These are phyloP conservation scores for Epichloe typhina DNA, from an alignment of 2,329 filamentous ascomycete genomes.

Conservation along the genomic window DNA sequence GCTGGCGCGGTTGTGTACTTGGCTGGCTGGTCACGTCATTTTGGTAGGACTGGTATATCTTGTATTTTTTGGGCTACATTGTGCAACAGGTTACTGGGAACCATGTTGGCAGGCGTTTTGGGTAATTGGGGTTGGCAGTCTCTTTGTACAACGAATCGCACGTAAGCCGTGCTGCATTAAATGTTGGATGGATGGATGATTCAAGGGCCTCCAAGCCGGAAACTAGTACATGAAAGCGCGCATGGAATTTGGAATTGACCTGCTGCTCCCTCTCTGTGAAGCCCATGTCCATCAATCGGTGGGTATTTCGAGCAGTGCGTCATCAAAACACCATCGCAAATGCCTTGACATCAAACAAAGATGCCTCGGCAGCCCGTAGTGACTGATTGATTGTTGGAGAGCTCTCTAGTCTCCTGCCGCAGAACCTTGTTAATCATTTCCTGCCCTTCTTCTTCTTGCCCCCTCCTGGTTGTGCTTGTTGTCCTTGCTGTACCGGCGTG, in stretches of 20 bases:
- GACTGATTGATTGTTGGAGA: neutral
- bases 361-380: neutral
- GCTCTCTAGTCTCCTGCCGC: neutral
- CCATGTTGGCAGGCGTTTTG: constrained; percentile 10
- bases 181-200: constrained; percentile 10
- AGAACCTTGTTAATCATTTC: constrained; percentile 28
- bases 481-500: constrained; percentile 13
- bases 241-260: neutral
- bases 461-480: constrained; percentile 18
- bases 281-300: neutral
- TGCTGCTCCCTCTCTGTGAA: neutral
- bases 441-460: constrained; percentile 59
- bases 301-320: neutral
- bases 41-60: neutral
- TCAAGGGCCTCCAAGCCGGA: neutral
- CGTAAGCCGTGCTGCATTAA: neutral
- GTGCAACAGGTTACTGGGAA: constrained; percentile 1
- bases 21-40: neutral
- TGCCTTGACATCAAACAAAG: neutral
- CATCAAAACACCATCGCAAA: neutral
- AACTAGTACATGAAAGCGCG: neutral
- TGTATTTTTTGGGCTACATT: constrained; percentile 3
- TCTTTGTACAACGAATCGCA: neutral
- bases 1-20: neutral
- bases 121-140: constrained; percentile 2